These are phyloP conservation scores for Linnemannia elongata DNA, from an alignment of 192 early-diverging fungal species.

Conservation along the genomic window DNA sequence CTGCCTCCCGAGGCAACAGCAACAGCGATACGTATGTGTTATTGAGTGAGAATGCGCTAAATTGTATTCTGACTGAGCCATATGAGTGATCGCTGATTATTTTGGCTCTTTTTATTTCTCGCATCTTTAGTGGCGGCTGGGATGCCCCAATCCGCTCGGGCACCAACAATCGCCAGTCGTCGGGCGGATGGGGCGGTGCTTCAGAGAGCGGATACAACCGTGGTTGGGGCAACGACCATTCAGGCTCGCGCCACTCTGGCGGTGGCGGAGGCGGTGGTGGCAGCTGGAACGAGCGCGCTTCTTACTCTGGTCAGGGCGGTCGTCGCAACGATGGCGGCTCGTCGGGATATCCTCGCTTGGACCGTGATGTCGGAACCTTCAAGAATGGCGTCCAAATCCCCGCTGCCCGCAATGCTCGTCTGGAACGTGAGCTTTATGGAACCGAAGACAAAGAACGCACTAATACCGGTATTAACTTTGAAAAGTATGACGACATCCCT, in stretches of 20 bases:
- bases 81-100: background rate
- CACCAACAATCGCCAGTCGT: constrained; percentile 15
- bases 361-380: constrained; percentile 44
- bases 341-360: constrained; percentile 31
- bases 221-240: constrained; percentile 42
- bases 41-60: background rate
- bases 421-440: constrained; percentile 87
- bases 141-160: constrained; percentile 27
- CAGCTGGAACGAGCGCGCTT: constrained; percentile 60
- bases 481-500: constrained; percentile 98
- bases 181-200: constrained; percentile 43
- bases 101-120: constrained; percentile 4
- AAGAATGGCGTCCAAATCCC: constrained; percentile 81
- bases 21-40: constrained; percentile 24
- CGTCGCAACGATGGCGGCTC: constrained; percentile 39
- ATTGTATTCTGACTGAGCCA: background rate
- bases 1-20: background rate
- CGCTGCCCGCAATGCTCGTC: constrained; percentile 78
- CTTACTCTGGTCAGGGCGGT: constrained; percentile 43
- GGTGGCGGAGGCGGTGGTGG: constrained; percentile 17
- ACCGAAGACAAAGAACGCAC: constrained; percentile 79
- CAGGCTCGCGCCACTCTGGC: constrained; percentile 24
- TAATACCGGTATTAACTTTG: constrained; percentile 97
- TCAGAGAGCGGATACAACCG: constrained; percentile 55
- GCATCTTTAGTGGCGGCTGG: constrained; percentile 20